Percentiles rank a stretch among this genome's conserved stretches.
phyloP scores from a whole-genome alignment of 768 basidiomycete species.

The Suillus subluteus region DNA sequence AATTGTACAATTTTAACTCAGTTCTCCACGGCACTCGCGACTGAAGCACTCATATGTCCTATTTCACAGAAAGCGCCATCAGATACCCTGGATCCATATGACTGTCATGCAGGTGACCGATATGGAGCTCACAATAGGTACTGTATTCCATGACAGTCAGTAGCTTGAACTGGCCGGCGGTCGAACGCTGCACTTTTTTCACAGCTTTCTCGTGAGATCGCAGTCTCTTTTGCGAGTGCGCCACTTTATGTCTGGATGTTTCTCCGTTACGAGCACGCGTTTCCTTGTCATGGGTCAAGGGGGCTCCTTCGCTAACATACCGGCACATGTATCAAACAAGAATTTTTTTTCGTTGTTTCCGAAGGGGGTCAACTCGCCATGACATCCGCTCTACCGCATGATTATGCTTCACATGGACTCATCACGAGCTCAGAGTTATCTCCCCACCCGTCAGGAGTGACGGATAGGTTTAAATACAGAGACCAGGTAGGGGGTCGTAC shows the following conservation, averaged over 20 bases:
- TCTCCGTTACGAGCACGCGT: neutral
- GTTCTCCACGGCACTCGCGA: neutral
- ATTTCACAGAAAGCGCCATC: neutral
- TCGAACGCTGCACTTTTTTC: neutral
- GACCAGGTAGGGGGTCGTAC: neutral
- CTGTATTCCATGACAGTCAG: neutral
- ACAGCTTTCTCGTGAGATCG: neutral
- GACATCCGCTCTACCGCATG: slow-evolving; percentile 12
- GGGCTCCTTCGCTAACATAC: neutral
- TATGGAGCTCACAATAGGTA: neutral
- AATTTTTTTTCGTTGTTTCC: neutral
- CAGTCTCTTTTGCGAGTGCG: neutral
- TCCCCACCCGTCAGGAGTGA: neutral
- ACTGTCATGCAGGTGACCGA: slow-evolving; percentile 11
- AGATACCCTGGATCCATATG: neutral
- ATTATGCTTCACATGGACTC: slow-evolving; percentile 5
- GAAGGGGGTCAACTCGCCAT: slow-evolving; percentile 9
- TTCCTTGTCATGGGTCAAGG: neutral
- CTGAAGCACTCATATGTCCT: neutral
- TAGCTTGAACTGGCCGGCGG: neutral
- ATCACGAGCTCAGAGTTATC: slow-evolving; percentile 10
- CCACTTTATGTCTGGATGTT: neutral
- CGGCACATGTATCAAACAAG: neutral
- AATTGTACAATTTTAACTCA: slow-evolving; percentile 3
- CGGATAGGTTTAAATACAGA: slow-evolving; percentile 21